A percentile compares a stretch with the other conserved stretches of the same genome.
Evolutionary conservation across 208 protist species (phyloP).

Genomic region (Leishmania gerbilli): DNA sequence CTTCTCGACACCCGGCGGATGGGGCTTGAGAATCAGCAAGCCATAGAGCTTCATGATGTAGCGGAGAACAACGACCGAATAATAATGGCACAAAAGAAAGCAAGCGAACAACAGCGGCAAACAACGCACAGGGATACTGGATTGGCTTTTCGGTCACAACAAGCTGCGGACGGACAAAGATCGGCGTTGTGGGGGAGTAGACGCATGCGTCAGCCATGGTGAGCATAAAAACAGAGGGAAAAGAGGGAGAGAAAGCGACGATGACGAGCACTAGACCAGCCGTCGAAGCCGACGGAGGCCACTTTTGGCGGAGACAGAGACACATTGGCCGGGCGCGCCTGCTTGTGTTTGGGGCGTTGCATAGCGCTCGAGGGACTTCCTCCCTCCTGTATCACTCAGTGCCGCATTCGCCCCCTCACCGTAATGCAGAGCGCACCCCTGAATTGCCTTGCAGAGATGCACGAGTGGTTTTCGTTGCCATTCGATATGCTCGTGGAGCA

Average conservation of each 20-base stretch:
- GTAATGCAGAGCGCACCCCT: background rate
- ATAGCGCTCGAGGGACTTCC: background rate
- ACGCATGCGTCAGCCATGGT: background rate
- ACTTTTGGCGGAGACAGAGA: background rate
- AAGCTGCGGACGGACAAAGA: background rate
- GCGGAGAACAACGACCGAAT: background rate
- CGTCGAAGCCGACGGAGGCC: background rate
- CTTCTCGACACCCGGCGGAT: conserved; percentile 47
- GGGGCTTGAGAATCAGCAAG: conserved; percentile 69
- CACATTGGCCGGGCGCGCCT: background rate
- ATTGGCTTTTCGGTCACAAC: background rate
- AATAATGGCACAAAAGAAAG: background rate
- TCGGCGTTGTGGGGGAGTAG: background rate
- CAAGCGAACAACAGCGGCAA: background rate
- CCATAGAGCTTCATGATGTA: conserved; percentile 74
- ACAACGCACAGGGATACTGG: background rate
- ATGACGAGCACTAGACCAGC: background rate
- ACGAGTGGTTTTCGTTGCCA: background rate
- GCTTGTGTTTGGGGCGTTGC: background rate
- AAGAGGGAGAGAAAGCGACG: background rate
- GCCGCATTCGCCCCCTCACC: background rate
- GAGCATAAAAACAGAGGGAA: background rate
- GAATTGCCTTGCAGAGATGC: background rate
- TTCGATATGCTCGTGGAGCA: background rate
- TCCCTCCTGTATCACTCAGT: background rate